These are phyloP conservation scores for Glomus cerebriforme DNA, from an alignment of 192 early-diverging fungal species.

Conservation along the genomic window DNA sequence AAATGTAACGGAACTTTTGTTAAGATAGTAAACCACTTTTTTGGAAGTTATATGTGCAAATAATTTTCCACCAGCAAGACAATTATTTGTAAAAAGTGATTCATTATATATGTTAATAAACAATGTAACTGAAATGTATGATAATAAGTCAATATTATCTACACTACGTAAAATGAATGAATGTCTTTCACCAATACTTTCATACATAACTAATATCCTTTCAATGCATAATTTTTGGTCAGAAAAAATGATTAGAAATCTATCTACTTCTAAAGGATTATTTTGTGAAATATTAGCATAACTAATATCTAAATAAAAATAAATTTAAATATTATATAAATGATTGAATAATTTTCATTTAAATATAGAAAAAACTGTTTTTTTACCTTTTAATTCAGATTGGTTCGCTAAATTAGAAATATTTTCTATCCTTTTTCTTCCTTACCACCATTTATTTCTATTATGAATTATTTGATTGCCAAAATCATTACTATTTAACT, in stretches of 20 bases:
- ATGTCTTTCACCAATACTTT: background rate
- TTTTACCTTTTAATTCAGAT: background rate
- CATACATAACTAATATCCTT: background rate
- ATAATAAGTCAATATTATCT: background rate
- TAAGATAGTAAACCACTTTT: background rate
- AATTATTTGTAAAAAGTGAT: background rate
- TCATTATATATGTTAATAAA: background rate
- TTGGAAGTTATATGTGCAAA: background rate
- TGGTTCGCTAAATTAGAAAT: background rate
- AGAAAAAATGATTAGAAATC: background rate
- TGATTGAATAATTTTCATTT: background rate
- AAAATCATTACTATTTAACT: background rate
- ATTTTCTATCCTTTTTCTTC: background rate
- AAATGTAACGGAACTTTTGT: too few relatives aligned
- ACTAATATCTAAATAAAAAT: background rate
- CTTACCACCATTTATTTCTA: background rate
- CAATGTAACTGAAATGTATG: background rate
- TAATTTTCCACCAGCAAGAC: background rate
- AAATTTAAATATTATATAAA: background rate
- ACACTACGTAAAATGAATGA: background rate
- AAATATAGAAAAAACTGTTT: background rate
- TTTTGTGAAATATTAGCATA: background rate
- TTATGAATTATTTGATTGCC: background rate
- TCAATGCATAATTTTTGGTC: background rate
- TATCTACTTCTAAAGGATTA: background rate